Evolutionary conservation across 495 filamentous ascomycete genomes (phyloP).

Genomic region (Pseudotulostoma volvatum): DNA sequence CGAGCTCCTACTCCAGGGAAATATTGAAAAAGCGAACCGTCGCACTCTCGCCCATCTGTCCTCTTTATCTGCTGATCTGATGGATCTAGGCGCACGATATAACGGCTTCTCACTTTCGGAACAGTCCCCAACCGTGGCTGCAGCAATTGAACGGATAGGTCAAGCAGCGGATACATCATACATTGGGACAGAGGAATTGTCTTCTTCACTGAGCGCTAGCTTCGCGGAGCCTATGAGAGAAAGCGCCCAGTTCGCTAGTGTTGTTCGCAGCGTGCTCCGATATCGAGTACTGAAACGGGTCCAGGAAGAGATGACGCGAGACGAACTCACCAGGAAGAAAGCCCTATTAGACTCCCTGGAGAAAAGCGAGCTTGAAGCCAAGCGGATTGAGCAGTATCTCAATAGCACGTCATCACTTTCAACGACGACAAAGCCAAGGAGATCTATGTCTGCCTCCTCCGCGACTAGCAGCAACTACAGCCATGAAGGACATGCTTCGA

Average conservation of each 20-base stretch:
- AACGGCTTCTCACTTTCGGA: slow-evolving; percentile 96
- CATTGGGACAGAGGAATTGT: slow-evolving; percentile 85
- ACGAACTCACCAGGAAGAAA: slow-evolving; percentile 73
- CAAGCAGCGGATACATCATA: slow-evolving; percentile 94
- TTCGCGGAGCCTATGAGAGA: slow-evolving; percentile 97
- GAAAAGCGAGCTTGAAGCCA: slow-evolving; percentile 76
- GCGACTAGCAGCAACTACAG: slow-evolving; percentile 31
- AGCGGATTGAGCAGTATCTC: slow-evolving; percentile 82
- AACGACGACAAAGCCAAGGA: slow-evolving; percentile 33
- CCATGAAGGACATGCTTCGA: slow-evolving; percentile 22
- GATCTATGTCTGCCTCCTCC: slow-evolving; percentile 46
- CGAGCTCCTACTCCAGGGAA: slow-evolving; percentile 70
- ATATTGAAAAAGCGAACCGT: slow-evolving; percentile 89
- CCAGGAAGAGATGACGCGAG: slow-evolving; percentile 92
- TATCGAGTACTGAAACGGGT: slow-evolving; percentile 85
- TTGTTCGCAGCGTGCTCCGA: slow-evolving; percentile 72
- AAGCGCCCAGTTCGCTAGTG: slow-evolving; percentile 89
- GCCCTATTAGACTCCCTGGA: slow-evolving; percentile 67
- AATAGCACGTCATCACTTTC: slow-evolving; percentile 41
- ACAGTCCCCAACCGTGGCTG: slow-evolving; percentile 68
- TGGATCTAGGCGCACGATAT: slow-evolving; percentile 81
- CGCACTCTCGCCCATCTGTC: slow-evolving; percentile 73
- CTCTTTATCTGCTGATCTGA: slow-evolving; percentile 67
- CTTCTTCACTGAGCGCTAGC: slow-evolving; percentile 60
- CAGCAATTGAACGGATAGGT: slow-evolving; percentile 84